Percentiles rank a stretch among this genome's conserved stretches.
Evolutionary conservation across 495 filamentous ascomycete genomes (phyloP).

Genomic region (Lasiosphaeriaceae sp.): DNA sequence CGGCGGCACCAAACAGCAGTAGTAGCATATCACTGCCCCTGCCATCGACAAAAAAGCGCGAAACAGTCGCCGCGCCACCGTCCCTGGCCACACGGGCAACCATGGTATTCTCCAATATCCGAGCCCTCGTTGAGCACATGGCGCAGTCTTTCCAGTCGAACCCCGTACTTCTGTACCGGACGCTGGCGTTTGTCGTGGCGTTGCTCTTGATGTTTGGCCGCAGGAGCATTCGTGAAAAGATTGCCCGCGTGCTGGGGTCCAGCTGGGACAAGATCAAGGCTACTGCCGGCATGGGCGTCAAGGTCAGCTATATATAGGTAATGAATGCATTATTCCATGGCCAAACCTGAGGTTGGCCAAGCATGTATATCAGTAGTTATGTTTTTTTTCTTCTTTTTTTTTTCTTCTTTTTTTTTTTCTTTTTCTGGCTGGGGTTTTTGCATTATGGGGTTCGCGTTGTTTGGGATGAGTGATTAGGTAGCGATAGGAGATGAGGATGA

Average conservation of each 20-base stretch:
- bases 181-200: slow-evolving; percentile 77
- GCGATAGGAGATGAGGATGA: no score
- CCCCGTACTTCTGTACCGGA: slow-evolving; percentile 68
- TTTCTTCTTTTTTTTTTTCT: no score
- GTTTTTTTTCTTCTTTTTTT: no score
- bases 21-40: slow-evolving; percentile 6
- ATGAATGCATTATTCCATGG: neutral
- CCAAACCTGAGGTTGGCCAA: no score
- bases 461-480: no score
- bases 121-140: slow-evolving; percentile 59
- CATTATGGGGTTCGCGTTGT: no score
- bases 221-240: slow-evolving; percentile 68
- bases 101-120: slow-evolving; percentile 50
- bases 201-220: slow-evolving; percentile 73
- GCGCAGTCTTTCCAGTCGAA: slow-evolving; percentile 62
- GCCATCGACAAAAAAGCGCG: slow-evolving; percentile 28
- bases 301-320: slow-evolving; percentile 97
- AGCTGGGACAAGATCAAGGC: slow-evolving; percentile 80
- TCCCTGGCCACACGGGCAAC: slow-evolving; percentile 47
- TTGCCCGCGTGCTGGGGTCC: slow-evolving; percentile 60
- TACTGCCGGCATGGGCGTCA: slow-evolving; percentile 94
- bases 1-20: neutral
- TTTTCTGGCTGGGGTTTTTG: no score
- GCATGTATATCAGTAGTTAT: no score
- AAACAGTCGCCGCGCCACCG: slow-evolving; percentile 28